phyloP scores from a whole-genome alignment of 257 asterid genomes.

The Ilex aquifolium region DNA sequence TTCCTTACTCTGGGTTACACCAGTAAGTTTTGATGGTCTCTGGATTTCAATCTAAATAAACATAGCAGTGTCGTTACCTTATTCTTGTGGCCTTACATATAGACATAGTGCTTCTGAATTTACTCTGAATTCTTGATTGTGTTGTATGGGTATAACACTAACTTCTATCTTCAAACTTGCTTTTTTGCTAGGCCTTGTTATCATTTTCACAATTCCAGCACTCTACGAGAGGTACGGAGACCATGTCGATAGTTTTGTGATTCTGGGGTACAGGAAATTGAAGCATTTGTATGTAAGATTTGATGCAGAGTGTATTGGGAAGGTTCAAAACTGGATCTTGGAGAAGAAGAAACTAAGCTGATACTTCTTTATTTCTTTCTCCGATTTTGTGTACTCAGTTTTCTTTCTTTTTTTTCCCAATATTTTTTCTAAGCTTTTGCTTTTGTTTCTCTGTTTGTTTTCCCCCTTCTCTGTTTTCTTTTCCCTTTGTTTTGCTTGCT shows the following conservation, averaged over 20 bases:
- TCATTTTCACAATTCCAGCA: constrained; percentile 65
- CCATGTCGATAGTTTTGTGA: constrained; percentile 27
- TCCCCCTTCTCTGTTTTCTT: background rate
- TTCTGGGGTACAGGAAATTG: constrained; percentile 31
- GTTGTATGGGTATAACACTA: too few relatives aligned
- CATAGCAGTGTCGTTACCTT: too few relatives aligned
- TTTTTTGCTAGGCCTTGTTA: constrained; percentile 47
- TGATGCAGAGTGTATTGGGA: constrained; percentile 38
- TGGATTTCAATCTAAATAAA: background rate
- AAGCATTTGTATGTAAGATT: constrained; percentile 31
- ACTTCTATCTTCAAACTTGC: too few relatives aligned
- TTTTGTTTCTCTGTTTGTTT: background rate
- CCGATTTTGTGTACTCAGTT: too few relatives aligned
- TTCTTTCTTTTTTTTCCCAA: too few relatives aligned
- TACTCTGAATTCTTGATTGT: too few relatives aligned
- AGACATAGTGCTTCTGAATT: too few relatives aligned
- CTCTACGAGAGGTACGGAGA: constrained; percentile 65
- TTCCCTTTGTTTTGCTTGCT: background rate
- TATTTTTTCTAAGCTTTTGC: background rate
- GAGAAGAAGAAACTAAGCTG: constrained; percentile 64
- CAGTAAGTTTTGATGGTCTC: constrained; percentile 34
- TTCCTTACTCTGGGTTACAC: constrained; percentile 53
- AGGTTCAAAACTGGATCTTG: constrained; percentile 38
- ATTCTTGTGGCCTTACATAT: too few relatives aligned
- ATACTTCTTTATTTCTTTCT: constrained; percentile 5